Percentiles rank a stretch among this genome's conserved stretches.
Conservation (phyloP, 2,329 filamentous ascomycete species). For the Penicillium sp. region DNA sequence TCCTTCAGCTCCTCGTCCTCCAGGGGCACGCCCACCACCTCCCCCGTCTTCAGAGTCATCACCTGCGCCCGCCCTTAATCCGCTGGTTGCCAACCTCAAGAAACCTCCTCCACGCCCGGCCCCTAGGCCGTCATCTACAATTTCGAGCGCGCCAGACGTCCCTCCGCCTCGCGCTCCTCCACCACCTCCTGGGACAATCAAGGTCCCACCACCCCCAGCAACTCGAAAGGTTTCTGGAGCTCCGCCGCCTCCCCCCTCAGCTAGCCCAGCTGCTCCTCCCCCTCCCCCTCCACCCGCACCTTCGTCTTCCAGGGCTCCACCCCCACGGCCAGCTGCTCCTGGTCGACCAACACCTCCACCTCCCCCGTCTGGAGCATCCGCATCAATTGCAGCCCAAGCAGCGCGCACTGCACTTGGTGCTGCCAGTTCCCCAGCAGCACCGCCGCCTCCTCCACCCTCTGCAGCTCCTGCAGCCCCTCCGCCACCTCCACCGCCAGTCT, state of each 20-base stretch:
- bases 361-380: constrained; percentile 18
- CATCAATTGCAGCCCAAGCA: constrained; percentile 60
- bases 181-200: constrained; percentile 54
- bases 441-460: constrained; percentile 39
- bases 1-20: constrained; percentile 56
- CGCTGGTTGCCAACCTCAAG: constrained; percentile 58
- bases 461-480: constrained; percentile 45
- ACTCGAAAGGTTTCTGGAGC: constrained; percentile 59
- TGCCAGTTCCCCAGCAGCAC: constrained; percentile 47
- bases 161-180: constrained; percentile 65
- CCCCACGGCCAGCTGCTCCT: constrained; percentile 39
- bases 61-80: constrained; percentile 56
- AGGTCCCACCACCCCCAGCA: constrained; percentile 60
- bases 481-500: constrained; percentile 37
- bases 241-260: constrained; percentile 47
- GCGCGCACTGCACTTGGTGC: constrained; percentile 60
- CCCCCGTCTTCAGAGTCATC: constrained; percentile 53
- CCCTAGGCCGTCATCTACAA: constrained; percentile 62
- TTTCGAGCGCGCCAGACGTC: constrained; percentile 51
- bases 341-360: constrained; percentile 49
- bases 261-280: constrained; percentile 48
- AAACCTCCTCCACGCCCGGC: constrained; percentile 56
- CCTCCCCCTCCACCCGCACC: constrained; percentile 47
- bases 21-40: constrained; percentile 54
- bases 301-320: constrained; percentile 42